Conservation (phyloP, 2,329 filamentous ascomycete species). For the Hortaea sp. region DNA sequence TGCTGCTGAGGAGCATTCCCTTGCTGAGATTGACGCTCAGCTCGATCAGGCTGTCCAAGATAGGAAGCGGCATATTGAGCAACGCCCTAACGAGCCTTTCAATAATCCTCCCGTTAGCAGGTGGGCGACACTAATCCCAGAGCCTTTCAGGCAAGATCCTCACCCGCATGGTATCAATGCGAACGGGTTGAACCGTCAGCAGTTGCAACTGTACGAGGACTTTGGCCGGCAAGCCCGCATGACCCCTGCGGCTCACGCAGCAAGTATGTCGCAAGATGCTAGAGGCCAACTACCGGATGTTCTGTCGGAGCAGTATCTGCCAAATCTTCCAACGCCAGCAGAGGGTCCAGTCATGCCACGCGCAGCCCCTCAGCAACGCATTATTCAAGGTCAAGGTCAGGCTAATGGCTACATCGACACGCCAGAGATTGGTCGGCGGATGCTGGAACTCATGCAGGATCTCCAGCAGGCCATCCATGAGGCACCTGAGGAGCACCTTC, state of each 20-base stretch:
- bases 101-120: slow-evolving; percentile 66
- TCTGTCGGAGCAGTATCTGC: slow-evolving; percentile 52
- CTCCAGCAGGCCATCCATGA: slow-evolving; percentile 47
- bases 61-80: slow-evolving; percentile 63
- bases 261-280: slow-evolving; percentile 47
- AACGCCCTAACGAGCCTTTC: slow-evolving; percentile 73
- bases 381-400: slow-evolving; percentile 33
- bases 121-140: slow-evolving; percentile 89
- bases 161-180: slow-evolving; percentile 40
- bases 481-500: slow-evolving; percentile 47
- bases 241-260: slow-evolving; percentile 38
- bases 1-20: slow-evolving; percentile 83
- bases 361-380: slow-evolving; percentile 41
- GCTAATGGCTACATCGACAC: slow-evolving; percentile 52
- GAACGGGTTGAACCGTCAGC: slow-evolving; percentile 63
- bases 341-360: slow-evolving; percentile 53
- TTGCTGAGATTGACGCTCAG: slow-evolving; percentile 91
- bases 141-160: slow-evolving; percentile 80
- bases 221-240: slow-evolving; percentile 76
- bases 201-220: slow-evolving; percentile 93
- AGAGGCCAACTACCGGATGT: slow-evolving; percentile 53
- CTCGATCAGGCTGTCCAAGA: slow-evolving; percentile 71
- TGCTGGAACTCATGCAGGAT: slow-evolving; percentile 46
- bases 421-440: slow-evolving; percentile 42
- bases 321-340: slow-evolving; percentile 52